Evolutionary conservation across 2,329 filamentous ascomycete species (phyloP).

Genomic region (Penicillium sclerotiorum): DNA sequence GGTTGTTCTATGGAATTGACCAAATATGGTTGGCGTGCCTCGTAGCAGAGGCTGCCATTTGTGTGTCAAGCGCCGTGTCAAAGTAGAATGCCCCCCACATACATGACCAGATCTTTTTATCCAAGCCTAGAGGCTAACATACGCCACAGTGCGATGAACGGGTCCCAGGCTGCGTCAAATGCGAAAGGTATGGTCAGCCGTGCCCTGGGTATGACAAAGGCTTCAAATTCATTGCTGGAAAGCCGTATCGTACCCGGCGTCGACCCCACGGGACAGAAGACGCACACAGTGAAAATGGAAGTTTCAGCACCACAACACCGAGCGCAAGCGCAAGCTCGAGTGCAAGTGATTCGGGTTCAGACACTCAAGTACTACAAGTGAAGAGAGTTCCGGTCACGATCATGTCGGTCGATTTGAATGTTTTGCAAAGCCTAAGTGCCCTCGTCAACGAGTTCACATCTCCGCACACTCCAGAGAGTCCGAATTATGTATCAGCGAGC

Average conservation of each 20-base stretch:
- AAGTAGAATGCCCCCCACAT: too few relatives aligned
- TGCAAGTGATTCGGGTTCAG: neutral
- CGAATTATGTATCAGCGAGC: slow-evolving; percentile 21
- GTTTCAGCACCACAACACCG: neutral
- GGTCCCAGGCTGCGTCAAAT: slow-evolving; percentile 34
- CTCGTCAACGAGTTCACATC: slow-evolving; percentile 28
- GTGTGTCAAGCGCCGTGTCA: slow-evolving; percentile 33
- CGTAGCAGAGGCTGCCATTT: slow-evolving; percentile 30
- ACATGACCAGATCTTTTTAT: too few relatives aligned
- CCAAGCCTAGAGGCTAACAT: slow-evolving; percentile 5
- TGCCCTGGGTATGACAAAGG: slow-evolving; percentile 38
- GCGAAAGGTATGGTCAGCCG: slow-evolving; percentile 35
- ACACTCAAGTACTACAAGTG: slow-evolving; percentile 1
- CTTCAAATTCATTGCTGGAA: slow-evolving; percentile 39
- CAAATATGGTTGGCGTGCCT: slow-evolving; percentile 27
- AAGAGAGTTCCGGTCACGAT: slow-evolving; percentile 5
- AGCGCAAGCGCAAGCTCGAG: neutral
- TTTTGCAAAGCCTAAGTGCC: slow-evolving; percentile 25
- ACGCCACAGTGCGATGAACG: slow-evolving; percentile 37
- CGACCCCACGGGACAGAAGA: neutral
- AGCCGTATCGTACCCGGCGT: slow-evolving; percentile 28
- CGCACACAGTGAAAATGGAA: neutral
- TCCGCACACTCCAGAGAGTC: slow-evolving; percentile 15
- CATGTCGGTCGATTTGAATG: slow-evolving; percentile 17
- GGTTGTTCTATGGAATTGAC: too few relatives aligned